phyloP scores from a whole-genome alignment of 495 filamentous ascomycete species.

The Penicillium crystallinum region DNA sequence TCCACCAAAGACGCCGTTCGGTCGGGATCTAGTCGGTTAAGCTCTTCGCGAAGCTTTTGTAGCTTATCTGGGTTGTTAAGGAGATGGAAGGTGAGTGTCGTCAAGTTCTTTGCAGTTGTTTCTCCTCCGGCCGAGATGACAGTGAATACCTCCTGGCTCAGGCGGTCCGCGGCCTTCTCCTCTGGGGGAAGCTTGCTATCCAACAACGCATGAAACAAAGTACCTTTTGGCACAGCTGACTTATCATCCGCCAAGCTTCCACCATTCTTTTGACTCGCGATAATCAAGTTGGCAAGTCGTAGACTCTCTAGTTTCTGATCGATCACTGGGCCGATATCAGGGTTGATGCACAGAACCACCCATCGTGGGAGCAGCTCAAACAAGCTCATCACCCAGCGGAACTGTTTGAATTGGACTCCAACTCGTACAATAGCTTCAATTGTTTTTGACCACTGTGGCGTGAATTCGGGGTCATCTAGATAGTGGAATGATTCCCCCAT shows the following conservation, averaged over 20 bases:
- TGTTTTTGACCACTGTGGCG: constrained; percentile 25
- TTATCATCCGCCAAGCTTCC: neutral
- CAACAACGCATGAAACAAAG: constrained; percentile 41
- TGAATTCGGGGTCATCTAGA: constrained; percentile 32
- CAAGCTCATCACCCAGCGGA: constrained; percentile 24
- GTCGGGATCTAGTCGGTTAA: constrained; percentile 17
- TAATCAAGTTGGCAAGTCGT: constrained; percentile 11
- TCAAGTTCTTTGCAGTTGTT: constrained; percentile 38
- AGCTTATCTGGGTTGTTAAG: constrained; percentile 30
- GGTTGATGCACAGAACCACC: constrained; percentile 18
- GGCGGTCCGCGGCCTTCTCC: constrained; percentile 27
- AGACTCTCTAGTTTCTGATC: constrained; percentile 17
- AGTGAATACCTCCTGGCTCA: constrained; percentile 38
- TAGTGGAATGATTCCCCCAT: constrained; percentile 28
- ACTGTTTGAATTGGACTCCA: constrained; percentile 21
- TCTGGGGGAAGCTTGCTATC: constrained; percentile 34
- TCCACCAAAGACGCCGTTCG: constrained; percentile 20
- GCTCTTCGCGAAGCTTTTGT: constrained; percentile 25
- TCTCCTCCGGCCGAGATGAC: constrained; percentile 45
- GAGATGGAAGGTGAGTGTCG: constrained; percentile 38
- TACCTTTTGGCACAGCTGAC: constrained; percentile 11
- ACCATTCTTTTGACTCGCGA: neutral
- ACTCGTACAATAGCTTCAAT: constrained; percentile 20
- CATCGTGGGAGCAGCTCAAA: constrained; percentile 21
- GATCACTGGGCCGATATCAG: constrained; percentile 20